Percentiles rank a stretch among this genome's conserved stretches.
Evolutionary conservation across 768 basidiomycete species (phyloP).

Genomic region (Obba rivulosa): DNA sequence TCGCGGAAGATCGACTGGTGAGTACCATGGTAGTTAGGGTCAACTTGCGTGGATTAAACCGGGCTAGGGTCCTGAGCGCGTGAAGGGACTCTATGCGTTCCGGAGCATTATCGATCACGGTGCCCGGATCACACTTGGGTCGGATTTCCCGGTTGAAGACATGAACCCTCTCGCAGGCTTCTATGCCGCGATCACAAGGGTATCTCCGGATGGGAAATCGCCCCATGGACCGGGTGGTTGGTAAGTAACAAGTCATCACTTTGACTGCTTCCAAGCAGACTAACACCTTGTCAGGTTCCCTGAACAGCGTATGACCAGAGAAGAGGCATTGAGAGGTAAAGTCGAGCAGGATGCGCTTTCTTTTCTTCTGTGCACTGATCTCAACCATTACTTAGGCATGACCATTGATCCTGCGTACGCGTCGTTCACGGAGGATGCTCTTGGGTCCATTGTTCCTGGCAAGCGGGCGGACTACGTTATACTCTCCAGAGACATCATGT

Average conservation of each 20-base stretch:
- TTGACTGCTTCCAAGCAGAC: not conserved
- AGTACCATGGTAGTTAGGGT: slow-evolving; percentile 16
- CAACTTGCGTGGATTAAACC: not conserved
- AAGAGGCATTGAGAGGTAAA: slow-evolving; percentile 72
- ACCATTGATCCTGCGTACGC: slow-evolving; percentile 87
- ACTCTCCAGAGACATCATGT: slow-evolving; percentile 79
- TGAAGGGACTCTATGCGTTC: slow-evolving; percentile 87
- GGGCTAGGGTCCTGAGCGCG: slow-evolving; percentile 70
- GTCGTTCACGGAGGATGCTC: slow-evolving; percentile 64
- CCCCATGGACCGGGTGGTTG: slow-evolving; percentile 84
- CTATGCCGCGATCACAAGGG: slow-evolving; percentile 81
- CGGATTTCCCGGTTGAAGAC: slow-evolving; percentile 86
- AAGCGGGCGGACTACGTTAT: slow-evolving; percentile 87
- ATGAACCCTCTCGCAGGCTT: slow-evolving; percentile 83
- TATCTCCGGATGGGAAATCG: slow-evolving; percentile 63
- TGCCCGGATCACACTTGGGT: slow-evolving; percentile 71
- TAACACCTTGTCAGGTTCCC: slow-evolving; percentile 57
- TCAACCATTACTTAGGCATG: slow-evolving; percentile 50
- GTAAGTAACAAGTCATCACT: slow-evolving; percentile 35
- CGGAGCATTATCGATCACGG: slow-evolving; percentile 61
- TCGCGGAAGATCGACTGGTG: slow-evolving; percentile 77
- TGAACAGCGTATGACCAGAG: slow-evolving; percentile 66
- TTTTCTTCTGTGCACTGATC: not conserved
- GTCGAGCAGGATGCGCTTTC: not conserved
- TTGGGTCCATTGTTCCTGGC: slow-evolving; percentile 76